phyloP scores from a whole-genome alignment of 2,329 filamentous ascomycete genomes.

The Capronia americana region DNA sequence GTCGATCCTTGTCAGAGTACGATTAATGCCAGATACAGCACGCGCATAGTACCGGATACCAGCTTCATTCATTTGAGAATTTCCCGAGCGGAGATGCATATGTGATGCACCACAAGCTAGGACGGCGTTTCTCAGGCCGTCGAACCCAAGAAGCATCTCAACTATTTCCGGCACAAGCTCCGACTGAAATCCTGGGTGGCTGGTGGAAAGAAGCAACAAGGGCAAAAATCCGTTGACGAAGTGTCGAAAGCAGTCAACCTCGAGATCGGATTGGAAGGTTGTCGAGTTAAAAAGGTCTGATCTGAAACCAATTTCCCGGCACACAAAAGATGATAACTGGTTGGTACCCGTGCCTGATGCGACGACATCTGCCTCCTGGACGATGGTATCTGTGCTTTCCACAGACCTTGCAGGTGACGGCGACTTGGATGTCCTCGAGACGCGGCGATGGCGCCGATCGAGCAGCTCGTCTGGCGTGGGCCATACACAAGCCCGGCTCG shows the following conservation, averaged over 20 bases:
- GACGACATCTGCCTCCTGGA: not conserved
- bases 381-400: not conserved
- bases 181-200: conserved; percentile 28
- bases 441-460: conserved; percentile 30
- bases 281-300: conserved; percentile 25
- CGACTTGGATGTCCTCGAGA: conserved; percentile 17
- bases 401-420: conserved; percentile 6
- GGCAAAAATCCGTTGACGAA: conserved; percentile 27
- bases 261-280: conserved; percentile 29
- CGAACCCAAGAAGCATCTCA: conserved; percentile 28
- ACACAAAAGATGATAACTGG: conserved; percentile 16
- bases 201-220: conserved; percentile 21
- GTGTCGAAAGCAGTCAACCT: conserved; percentile 30
- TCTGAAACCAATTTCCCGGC: conserved; percentile 24
- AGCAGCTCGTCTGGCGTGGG: conserved; percentile 29
- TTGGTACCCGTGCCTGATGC: not conserved
- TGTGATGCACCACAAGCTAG: conserved; percentile 31
- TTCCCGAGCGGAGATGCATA: conserved; percentile 21
- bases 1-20: conserved; percentile 26
- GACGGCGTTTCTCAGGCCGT: conserved; percentile 25
- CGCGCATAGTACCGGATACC: conserved; percentile 27
- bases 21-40: conserved; percentile 27
- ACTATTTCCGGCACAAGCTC: conserved; percentile 26
- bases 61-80: conserved; percentile 24
- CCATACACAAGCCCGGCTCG: conserved; percentile 31